Conservation (phyloP, 139 green algal species). For the Coelastrella sp. region DNA sequence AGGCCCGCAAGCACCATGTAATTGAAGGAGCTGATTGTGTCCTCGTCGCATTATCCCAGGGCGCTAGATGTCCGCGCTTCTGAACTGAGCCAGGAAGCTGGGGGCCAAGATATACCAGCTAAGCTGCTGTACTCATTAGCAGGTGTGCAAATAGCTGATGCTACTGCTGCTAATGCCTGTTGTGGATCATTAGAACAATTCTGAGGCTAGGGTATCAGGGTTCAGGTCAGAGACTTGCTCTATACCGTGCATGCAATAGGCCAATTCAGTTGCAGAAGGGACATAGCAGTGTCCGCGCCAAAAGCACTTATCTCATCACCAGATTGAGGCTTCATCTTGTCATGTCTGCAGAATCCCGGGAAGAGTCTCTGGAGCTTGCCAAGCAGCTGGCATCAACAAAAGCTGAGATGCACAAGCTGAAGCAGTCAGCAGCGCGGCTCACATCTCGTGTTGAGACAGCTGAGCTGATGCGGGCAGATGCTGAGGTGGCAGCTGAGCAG, state of each 20-base stretch:
- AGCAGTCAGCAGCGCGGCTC: background rate
- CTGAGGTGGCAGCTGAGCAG: slow-evolving; percentile 46
- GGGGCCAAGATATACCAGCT: slow-evolving; percentile 5
- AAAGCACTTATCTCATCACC: background rate
- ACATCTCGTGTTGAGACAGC: slow-evolving; percentile 7
- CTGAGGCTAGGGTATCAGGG: too few relatives aligned
- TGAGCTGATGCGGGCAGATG: slow-evolving; percentile 37
- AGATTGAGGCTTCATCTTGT: background rate
- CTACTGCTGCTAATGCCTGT: background rate
- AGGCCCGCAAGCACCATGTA: too few relatives aligned
- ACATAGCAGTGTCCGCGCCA: background rate
- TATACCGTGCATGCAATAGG: too few relatives aligned
- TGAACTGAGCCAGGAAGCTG: slow-evolving; percentile 29
- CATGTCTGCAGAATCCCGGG: slow-evolving; percentile 21
- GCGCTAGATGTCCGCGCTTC: slow-evolving; percentile 25
- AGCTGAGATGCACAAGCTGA: slow-evolving; percentile 25
- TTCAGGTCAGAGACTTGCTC: too few relatives aligned
- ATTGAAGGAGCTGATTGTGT: background rate
- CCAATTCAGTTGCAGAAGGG: background rate
- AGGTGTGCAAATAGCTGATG: background rate
- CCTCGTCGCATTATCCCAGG: background rate
- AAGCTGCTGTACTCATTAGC: slow-evolving; percentile 41
- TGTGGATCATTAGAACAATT: background rate
- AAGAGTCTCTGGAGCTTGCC: slow-evolving; percentile 44
- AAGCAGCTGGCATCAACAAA: slow-evolving; percentile 47